A percentile compares a stretch with the other conserved stretches of the same genome.
Conservation (phyloP, 352 stramenopile species). For the Phytopythium vexans region DNA sequence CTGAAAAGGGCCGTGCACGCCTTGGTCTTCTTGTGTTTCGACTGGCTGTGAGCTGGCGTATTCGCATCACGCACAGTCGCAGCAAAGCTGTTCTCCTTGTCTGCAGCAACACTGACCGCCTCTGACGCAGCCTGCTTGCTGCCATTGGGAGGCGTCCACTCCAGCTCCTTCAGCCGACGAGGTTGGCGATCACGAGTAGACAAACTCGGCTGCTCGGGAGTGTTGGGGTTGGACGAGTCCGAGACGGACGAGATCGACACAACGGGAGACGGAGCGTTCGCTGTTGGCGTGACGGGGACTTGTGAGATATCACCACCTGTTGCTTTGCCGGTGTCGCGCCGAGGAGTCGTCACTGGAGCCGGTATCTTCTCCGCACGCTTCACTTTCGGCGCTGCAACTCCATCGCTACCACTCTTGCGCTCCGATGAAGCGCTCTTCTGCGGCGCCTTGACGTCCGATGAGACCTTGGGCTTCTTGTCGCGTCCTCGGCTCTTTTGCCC, state of each 20-base stretch:
- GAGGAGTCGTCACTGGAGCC: conserved; percentile 33
- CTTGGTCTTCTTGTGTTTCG: conserved; percentile 15
- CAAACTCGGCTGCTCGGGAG: conserved; percentile 37
- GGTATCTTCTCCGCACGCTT: neutral
- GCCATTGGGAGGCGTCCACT: conserved; percentile 41
- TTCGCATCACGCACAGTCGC: neutral
- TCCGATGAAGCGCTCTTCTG: conserved; percentile 4
- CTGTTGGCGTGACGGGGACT: conserved; percentile 11
- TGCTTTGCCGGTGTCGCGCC: conserved; percentile 5
- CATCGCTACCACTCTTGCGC: neutral
- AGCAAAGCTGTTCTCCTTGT: conserved; percentile 1
- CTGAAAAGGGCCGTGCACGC: conserved; percentile 2
- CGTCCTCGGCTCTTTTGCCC: conserved; percentile 11
- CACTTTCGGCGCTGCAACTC: no score
- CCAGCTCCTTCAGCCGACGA: conserved; percentile 42
- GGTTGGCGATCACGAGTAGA: conserved; percentile 35
- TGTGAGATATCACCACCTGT: neutral
- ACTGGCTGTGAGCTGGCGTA: neutral
- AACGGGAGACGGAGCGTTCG: conserved; percentile 50
- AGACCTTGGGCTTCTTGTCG: conserved; percentile 11
- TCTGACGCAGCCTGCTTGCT: neutral
- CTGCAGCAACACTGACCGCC: neutral
- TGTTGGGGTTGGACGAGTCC: conserved; percentile 62
- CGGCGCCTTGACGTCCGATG: conserved; percentile 12
- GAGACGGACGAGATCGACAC: conserved; percentile 70